phyloP scores from a whole-genome alignment of 441 rosid species.

The Flueggea neowawraea region DNA sequence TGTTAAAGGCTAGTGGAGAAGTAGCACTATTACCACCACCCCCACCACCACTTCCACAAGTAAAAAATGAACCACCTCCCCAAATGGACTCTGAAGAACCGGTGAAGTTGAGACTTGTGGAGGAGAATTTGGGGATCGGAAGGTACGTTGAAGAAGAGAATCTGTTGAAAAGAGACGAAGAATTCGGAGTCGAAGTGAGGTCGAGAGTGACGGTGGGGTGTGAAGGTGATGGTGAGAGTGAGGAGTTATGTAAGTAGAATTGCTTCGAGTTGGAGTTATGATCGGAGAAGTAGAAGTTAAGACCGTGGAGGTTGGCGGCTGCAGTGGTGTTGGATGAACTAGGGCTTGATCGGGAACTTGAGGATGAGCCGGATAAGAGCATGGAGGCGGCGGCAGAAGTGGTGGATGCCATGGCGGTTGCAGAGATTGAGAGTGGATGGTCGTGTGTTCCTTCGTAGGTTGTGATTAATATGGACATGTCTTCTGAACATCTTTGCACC shows the following conservation, averaged over 20 bases:
- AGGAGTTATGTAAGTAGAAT: conserved; percentile 42
- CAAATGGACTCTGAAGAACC: conserved; percentile 30
- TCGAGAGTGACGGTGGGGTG: conserved; percentile 64
- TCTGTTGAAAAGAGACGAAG: conserved; percentile 34
- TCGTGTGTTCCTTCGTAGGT: conserved; percentile 96
- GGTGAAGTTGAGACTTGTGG: conserved; percentile 45
- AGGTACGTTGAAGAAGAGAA: conserved; percentile 29
- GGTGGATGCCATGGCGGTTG: conserved; percentile 93
- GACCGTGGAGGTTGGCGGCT: conserved; percentile 45
- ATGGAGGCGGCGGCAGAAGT: conserved; percentile 90
- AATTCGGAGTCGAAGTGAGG: conserved; percentile 38
- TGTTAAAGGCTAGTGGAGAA: too few species aligned
- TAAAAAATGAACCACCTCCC: conserved; percentile 20
- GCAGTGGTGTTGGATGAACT: conserved; percentile 8
- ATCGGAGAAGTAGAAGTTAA: conserved; percentile 56
- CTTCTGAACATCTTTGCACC: conserved; percentile 92
- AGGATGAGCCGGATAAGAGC: conserved; percentile 62
- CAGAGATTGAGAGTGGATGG: conserved; percentile 83
- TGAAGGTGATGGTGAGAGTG: conserved; percentile 42
- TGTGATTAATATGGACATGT: conserved; percentile 74
- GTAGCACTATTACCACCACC: not conserved
- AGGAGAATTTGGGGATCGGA: conserved; percentile 25
- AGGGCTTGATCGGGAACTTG: conserved; percentile 9
- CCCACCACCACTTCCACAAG: conserved; percentile 26
- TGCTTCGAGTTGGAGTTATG: conserved; percentile 21